phyloP scores from a whole-genome alignment of 768 basidiomycete genomes.

The Kwoniella mangroviensis region DNA sequence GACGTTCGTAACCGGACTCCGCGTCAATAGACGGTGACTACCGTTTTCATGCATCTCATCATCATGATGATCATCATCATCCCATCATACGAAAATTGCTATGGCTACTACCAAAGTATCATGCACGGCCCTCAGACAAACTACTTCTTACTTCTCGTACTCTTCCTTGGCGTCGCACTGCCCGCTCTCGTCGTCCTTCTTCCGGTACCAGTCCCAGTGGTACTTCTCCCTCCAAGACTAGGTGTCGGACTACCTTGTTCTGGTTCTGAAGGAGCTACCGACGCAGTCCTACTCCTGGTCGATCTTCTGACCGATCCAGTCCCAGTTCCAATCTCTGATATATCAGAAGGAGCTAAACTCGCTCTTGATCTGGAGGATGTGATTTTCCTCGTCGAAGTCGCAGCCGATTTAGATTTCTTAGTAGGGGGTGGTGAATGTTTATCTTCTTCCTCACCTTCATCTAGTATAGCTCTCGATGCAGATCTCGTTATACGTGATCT shows the following conservation, averaged over 20 bases:
- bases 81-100: no score
- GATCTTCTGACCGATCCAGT: constrained; percentile 19
- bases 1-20: neutral
- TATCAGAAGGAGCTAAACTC: constrained; percentile 27
- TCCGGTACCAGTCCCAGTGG: neutral
- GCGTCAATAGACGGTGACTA: neutral
- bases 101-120: no score
- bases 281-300: constrained; percentile 19
- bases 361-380: constrained; percentile 12
- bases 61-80: neutral
- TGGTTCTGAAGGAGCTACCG: constrained; percentile 19
- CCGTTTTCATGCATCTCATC: neutral
- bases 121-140: no score
- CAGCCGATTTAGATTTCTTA: constrained; percentile 10
- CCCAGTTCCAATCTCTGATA: constrained; percentile 6
- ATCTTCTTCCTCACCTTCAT: constrained; percentile 31
- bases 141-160: constrained; percentile 27
- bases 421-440: constrained; percentile 13
- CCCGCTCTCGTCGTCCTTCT: constrained; percentile 21
- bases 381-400: constrained; percentile 7
- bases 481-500: constrained; percentile 40
- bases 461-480: constrained; percentile 34
- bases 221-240: constrained; percentile 22
- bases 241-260: constrained; percentile 42
- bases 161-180: constrained; percentile 32